A percentile compares a stretch with the other conserved stretches of the same genome.
These are phyloP conservation scores for Hapsidospora chrysogenum DNA, from an alignment of 495 filamentous ascomycete genomes.

Conservation along the genomic window DNA sequence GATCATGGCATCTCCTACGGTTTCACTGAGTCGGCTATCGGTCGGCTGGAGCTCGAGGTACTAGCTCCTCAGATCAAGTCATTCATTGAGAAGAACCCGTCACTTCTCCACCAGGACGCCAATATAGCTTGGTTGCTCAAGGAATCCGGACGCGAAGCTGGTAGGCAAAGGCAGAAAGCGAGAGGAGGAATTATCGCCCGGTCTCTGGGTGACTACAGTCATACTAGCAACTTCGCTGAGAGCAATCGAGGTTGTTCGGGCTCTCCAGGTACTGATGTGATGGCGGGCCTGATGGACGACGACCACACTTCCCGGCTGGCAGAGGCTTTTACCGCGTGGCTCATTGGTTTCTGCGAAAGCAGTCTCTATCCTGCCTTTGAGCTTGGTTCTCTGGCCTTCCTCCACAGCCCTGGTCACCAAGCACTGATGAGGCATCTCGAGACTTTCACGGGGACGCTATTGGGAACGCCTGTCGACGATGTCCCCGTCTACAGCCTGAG, in stretches of 20 bases:
- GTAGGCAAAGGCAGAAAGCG: neutral
- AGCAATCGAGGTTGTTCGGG: neutral
- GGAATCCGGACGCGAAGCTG: neutral
- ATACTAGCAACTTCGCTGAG: neutral
- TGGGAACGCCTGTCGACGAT: conserved; percentile 38
- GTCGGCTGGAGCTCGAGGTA: conserved; percentile 31
- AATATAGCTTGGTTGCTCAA: conserved; percentile 31
- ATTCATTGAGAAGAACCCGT: conserved; percentile 28
- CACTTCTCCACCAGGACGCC: conserved; percentile 30
- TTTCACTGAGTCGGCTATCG: conserved; percentile 38
- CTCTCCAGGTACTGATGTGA: neutral
- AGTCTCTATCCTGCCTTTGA: conserved; percentile 41
- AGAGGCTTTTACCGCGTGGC: conserved; percentile 7
- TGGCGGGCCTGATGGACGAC: neutral
- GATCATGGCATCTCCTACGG: conserved; percentile 60
- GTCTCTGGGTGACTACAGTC: too few species aligned
- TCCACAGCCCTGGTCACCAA: conserved; percentile 35
- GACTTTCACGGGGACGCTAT: conserved; percentile 40
- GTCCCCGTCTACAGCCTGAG: conserved; percentile 44
- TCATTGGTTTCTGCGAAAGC: too few species aligned
- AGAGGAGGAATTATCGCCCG: neutral
- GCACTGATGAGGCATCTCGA: conserved; percentile 43
- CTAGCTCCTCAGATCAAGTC: conserved; percentile 27
- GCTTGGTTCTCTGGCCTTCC: conserved; percentile 43
- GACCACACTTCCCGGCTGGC: conserved; percentile 6